Base-by-base conservation (phyloP, 148 eudicot genomes). In the Salicornia ramosissima region DNA sequence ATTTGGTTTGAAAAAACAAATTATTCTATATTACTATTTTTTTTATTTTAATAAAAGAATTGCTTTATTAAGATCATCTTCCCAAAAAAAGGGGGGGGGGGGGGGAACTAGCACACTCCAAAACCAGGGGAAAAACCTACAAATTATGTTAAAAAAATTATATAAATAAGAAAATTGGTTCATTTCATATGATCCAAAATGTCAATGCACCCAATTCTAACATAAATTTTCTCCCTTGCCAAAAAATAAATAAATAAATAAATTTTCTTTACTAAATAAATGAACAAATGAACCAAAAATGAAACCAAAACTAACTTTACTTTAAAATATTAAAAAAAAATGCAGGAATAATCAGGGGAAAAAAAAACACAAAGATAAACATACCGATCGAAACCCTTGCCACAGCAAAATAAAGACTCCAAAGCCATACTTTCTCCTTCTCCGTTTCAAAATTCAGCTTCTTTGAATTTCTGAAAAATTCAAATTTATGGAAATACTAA, bases 361-460 rank as follows among this genome's bases (percentile, higher is more conserved):
- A n/a, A n/a, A n/a, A n/a, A n/a, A n/a, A n/a, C n/a, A 58, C 4
- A 47, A 59, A 46, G 6, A 3, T 18, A 49, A 22, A 69, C 75
- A 25, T 69, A 77, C 80, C 80, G 69, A 73, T 77, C 67, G 11
- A 62, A 77, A 70, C 78, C 78, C 63, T 58, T 65, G 56, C 75
- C 69, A n/a, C 83, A 80, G 58, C 78, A 76, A 52, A 72, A 31
- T 31, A 73, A 43, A n/a, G 72, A 51, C 10, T 71, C 53, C 1
- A 75, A 68, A 3, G 55, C 67, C 82, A 80, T 75, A 13, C 12
- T 67, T 28, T 53, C 46, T 56, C 45, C 11, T 10, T 45, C 55
- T 56, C 45, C 10, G 7, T 21, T 30, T 2, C 28, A 21, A 50
- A 36, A 31, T 2, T 43, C 19, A 15, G 29, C 30, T 40, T 49